Evolutionary conservation across 2,329 filamentous ascomycete species (phyloP).

Genomic region (Clonostachys sp.): DNA sequence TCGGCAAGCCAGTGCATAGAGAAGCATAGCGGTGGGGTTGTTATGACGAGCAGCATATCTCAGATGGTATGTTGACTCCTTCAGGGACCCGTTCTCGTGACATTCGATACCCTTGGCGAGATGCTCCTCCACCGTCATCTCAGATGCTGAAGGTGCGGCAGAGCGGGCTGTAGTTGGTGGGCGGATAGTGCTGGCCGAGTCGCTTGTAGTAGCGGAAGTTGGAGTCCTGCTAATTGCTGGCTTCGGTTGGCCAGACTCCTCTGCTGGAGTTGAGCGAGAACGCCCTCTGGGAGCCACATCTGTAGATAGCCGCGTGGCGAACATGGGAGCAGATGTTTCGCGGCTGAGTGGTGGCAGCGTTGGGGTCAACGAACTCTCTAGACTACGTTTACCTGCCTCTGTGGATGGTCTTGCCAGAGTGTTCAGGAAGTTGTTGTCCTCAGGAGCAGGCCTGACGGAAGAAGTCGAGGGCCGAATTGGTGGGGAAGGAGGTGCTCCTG

Average conservation of each 20-base stretch:
- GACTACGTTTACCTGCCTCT: slow-evolving; percentile 45
- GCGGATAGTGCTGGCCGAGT: slow-evolving; percentile 48
- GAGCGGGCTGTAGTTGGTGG: slow-evolving; percentile 32
- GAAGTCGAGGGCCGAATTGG: slow-evolving; percentile 57
- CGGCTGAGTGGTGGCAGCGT: too few species aligned
- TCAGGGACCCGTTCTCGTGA: slow-evolving; percentile 81
- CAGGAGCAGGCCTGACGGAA: slow-evolving; percentile 29
- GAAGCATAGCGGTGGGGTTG: slow-evolving; percentile 88
- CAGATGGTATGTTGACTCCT: slow-evolving; percentile 94
- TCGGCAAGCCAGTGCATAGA: slow-evolving; percentile 90
- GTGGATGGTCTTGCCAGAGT: slow-evolving; percentile 37
- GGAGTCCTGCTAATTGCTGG: slow-evolving; percentile 6
- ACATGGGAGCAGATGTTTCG: too few species aligned
- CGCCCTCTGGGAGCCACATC: slow-evolving; percentile 46
- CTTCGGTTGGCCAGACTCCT: slow-evolving; percentile 20
- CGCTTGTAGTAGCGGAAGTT: slow-evolving; percentile 30
- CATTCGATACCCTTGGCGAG: slow-evolving; percentile 84
- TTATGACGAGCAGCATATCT: slow-evolving; percentile 82
- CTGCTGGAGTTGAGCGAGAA: slow-evolving; percentile 25
- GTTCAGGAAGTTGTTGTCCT: slow-evolving; percentile 23
- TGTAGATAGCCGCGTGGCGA: slow-evolving; percentile 25
- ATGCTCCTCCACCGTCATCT: slow-evolving; percentile 82
- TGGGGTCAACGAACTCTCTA: slow-evolving; percentile 27
- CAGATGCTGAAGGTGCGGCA: slow-evolving; percentile 53
- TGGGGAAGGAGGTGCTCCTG: slow-evolving; percentile 53